Percentiles rank a stretch among this genome's conserved stretches.
Conservation (phyloP, 2,329 filamentous ascomycete species). For the Aspergillus nomiae region DNA sequence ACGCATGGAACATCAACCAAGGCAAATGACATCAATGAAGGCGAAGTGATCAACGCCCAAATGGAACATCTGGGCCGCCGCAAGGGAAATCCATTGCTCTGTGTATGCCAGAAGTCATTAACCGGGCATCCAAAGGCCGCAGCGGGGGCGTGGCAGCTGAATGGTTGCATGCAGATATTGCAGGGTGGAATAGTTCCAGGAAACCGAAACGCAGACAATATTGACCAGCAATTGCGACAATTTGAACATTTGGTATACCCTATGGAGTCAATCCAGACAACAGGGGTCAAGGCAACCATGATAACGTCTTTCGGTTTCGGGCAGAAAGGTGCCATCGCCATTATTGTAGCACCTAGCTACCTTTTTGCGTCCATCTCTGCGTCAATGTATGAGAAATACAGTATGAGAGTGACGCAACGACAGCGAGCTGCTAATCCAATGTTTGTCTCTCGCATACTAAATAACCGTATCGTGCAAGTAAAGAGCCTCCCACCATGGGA, state of each 20-base stretch:
- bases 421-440: slow-evolving; percentile 11
- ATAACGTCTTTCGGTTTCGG: slow-evolving; percentile 50
- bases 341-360: slow-evolving; percentile 40
- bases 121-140: slow-evolving; percentile 98
- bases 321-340: slow-evolving; percentile 45
- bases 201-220: slow-evolving; percentile 95
- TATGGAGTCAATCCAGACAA: slow-evolving; percentile 21
- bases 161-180: slow-evolving; percentile 90
- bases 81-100: slow-evolving; percentile 86
- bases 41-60: slow-evolving; percentile 90
- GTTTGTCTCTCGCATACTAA: slow-evolving; percentile 17
- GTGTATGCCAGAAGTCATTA: slow-evolving; percentile 97
- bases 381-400: slow-evolving; percentile 16
- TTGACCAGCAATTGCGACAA: slow-evolving; percentile 57
- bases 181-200: slow-evolving; percentile 89
- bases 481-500: slow-evolving; percentile 20
- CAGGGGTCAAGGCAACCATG: slow-evolving; percentile 38
- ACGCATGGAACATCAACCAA: slow-evolving; percentile 98
- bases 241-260: slow-evolving; percentile 39
- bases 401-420: slow-evolving; percentile 8
- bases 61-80: slow-evolving; percentile 86
- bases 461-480: slow-evolving; percentile 18
- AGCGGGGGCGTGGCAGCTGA: slow-evolving; percentile 98
- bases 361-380: slow-evolving; percentile 33
- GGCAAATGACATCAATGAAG: slow-evolving; percentile 98